These are phyloP conservation scores for Megacollybia marginata DNA, from an alignment of 768 basidiomycete species.

Conservation along the genomic window DNA sequence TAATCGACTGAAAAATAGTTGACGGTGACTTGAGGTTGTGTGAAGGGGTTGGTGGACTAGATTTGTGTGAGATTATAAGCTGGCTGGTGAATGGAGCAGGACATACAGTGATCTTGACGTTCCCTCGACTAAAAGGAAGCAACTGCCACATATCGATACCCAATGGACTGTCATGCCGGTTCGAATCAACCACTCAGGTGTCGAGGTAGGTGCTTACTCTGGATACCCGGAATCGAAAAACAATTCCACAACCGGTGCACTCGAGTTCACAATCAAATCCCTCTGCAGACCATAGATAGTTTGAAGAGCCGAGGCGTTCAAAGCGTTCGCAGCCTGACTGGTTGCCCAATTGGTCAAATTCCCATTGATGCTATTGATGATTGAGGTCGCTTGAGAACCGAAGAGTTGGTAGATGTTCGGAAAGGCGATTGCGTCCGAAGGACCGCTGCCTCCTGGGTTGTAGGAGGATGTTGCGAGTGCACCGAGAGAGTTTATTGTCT, in stretches of 20 bases:
- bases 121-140: slow-evolving; percentile 48
- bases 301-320: slow-evolving; percentile 32
- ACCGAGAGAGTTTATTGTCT: slow-evolving; percentile 37
- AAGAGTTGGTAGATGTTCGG: slow-evolving; percentile 45
- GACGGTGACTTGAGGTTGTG: slow-evolving; percentile 36
- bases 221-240: slow-evolving; percentile 41
- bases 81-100: neutral
- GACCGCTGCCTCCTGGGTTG: slow-evolving; percentile 32
- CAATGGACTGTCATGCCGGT: slow-evolving; percentile 23
- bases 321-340: slow-evolving; percentile 31
- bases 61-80: neutral
- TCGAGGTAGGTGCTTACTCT: slow-evolving; percentile 21
- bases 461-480: slow-evolving; percentile 29
- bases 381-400: slow-evolving; percentile 22
- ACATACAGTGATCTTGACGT: slow-evolving; percentile 36
- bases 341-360: slow-evolving; percentile 35
- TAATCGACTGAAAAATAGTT: slow-evolving; percentile 44
- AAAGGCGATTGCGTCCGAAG: slow-evolving; percentile 41
- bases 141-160: slow-evolving; percentile 49
- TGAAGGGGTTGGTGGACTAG: slow-evolving; percentile 41
- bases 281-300: slow-evolving; percentile 40
- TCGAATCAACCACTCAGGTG: neutral
- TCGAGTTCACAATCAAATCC: slow-evolving; percentile 36
- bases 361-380: slow-evolving; percentile 28
- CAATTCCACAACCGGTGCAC: slow-evolving; percentile 39